These are phyloP conservation scores for Aspergillus transmontanensis DNA, from an alignment of 2,329 filamentous ascomycete species.

Conservation along the genomic window DNA sequence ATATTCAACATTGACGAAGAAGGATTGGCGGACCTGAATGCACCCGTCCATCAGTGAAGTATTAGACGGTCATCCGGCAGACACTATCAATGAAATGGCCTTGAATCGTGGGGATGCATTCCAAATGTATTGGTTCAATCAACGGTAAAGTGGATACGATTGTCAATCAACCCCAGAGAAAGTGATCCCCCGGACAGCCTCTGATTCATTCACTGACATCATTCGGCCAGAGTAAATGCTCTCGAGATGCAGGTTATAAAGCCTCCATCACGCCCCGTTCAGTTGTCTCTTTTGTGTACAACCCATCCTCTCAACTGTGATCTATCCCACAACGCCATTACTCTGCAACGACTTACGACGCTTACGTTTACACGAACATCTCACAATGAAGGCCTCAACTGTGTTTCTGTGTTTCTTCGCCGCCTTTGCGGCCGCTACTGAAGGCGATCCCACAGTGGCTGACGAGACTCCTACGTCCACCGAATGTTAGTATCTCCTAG, in stretches of 20 bases:
- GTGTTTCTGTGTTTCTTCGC: neutral
- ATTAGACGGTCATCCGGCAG: neutral
- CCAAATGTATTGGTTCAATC: neutral
- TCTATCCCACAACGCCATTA: too few species aligned
- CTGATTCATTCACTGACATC: neutral
- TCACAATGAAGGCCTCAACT: neutral
- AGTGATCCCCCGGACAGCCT: neutral
- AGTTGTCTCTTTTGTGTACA: neutral
- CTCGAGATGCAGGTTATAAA: neutral
- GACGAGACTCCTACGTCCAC: neutral
- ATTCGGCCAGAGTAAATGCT: neutral
- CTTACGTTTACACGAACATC: neutral
- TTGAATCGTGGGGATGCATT: neutral
- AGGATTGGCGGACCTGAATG: neutral
- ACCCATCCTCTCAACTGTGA: too few species aligned
- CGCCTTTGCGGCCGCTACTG: neutral
- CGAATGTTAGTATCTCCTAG: neutral
- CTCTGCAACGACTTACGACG: neutral
- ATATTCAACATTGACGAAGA: neutral
- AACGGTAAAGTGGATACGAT: neutral
- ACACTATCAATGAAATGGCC: neutral
- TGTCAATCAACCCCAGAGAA: neutral
- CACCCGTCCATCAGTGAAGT: neutral
- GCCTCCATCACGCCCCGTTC: neutral
- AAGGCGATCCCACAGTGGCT: neutral